Evolutionary conservation across 371 early-diverging fungal genomes (phyloP), one percentile per base, ranked within the genome.

Genomic region (Rhizomucor pusillus): DNA sequence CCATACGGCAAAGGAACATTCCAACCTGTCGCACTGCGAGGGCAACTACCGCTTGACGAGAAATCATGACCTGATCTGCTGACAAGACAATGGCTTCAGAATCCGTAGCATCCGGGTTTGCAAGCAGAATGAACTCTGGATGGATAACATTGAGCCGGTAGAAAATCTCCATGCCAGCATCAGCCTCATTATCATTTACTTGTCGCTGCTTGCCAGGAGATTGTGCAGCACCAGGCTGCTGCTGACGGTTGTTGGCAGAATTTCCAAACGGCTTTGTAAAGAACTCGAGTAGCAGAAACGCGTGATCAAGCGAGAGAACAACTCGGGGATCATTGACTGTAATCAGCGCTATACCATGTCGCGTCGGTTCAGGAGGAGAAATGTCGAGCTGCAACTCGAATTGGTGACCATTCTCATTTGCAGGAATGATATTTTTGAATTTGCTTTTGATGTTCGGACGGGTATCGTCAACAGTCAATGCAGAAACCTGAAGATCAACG

Each of bases 1-100:
- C 90, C 89, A 97, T 93, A 22, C 84, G 84, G 77, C 97, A 97
- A 43, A 98, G 72, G 44, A 88, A 89, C 87, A 97, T 91, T 24
- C 94, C 92, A 56, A 94, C 76, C 45, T 91, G 89, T 22, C 92
- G 84, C 25, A 93, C 78, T 3, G 84, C 85, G 5, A 93, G 54
- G 1, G 88, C 85, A 49, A 85, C 79, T 29, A 89, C 81, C 16
- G 83, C 72, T 58, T 94, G 92, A 56, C 88, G 89, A 5, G 90
- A 80, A 18, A 94, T 65, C 45, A 90, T 77, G 0, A 97, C 69
- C 57, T 92, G 89, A 24, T 90, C 78, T 1, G 92, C 83, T 0
- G 86, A 83, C 5, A 98, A 75, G 1, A 95, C 81, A 11, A 98
- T 85, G 3, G 99, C 98, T 57, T 96, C 94, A 0, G 96, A 91